Percentiles rank a stretch among this genome's conserved stretches.
Evolutionary conservation across 228 moss, liverwort and hornwort genomes (phyloP).

Genomic region (Sphagnum magellanicum): DNA sequence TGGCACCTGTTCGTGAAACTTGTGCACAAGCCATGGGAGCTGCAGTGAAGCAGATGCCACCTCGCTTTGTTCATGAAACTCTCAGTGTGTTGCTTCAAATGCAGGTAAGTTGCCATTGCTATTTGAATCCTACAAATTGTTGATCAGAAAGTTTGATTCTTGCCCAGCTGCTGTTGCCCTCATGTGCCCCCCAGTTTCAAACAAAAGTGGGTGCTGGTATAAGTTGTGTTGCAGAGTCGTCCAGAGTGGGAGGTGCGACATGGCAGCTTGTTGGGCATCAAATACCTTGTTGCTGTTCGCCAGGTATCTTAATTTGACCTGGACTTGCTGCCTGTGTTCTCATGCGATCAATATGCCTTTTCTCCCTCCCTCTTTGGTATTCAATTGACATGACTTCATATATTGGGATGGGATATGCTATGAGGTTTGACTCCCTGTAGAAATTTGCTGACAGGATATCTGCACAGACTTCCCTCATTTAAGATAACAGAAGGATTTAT

Average conservation of each 20-base stretch:
- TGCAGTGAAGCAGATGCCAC: constrained; percentile 81
- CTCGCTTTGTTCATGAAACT: constrained; percentile 61
- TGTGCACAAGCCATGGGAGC: constrained; percentile 94
- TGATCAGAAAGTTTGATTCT: neutral
- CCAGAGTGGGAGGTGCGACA: constrained; percentile 95
- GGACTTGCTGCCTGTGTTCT: too few relatives aligned
- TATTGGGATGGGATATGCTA: too few relatives aligned
- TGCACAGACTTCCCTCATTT: too few relatives aligned
- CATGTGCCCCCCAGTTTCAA: constrained; percentile 2
- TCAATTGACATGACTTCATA: too few relatives aligned
- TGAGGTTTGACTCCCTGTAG: too few relatives aligned
- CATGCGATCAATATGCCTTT: too few relatives aligned
- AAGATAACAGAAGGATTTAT: too few relatives aligned
- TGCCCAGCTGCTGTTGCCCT: neutral
- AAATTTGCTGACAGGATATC: too few relatives aligned
- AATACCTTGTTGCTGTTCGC: constrained; percentile 87
- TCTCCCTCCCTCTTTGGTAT: too few relatives aligned
- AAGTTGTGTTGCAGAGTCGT: constrained; percentile 43
- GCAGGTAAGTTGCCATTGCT: constrained; percentile 46
- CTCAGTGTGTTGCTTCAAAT: constrained; percentile 69
- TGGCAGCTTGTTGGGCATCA: constrained; percentile 88
- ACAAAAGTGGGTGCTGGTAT: constrained; percentile 17
- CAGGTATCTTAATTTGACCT: constrained; percentile 37
- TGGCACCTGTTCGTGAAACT: constrained; percentile 88
- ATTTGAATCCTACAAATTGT: neutral